Conservation (phyloP, 805 yeast species). For the Torulaspora quercuum region DNA sequence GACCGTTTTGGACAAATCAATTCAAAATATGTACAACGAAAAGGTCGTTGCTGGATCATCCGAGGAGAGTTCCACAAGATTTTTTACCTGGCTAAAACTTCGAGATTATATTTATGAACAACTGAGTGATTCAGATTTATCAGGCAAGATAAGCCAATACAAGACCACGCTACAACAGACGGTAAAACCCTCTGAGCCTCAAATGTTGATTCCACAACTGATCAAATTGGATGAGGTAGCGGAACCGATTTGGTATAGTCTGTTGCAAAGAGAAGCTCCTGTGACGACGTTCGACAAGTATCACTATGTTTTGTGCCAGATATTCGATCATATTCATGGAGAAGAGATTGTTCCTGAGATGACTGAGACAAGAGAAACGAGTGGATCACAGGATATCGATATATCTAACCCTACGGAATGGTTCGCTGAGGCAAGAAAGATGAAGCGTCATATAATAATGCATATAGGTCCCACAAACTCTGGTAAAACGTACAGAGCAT, state of each 20-base stretch:
- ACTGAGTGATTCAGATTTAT: slow-evolving; percentile 14
- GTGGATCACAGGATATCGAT: slow-evolving; percentile 35
- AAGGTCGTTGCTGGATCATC: slow-evolving; percentile 15
- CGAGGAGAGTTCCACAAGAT: slow-evolving; percentile 9
- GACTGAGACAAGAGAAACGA: slow-evolving; percentile 18
- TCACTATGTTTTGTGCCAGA: slow-evolving; percentile 17
- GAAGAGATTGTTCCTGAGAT: slow-evolving; percentile 28
- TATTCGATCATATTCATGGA: slow-evolving; percentile 22
- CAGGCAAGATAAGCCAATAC: slow-evolving; percentile 5
- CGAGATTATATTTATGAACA: slow-evolving; percentile 19
- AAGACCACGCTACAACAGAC: slow-evolving; percentile 14
- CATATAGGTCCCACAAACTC: slow-evolving; percentile 98
- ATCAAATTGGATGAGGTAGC: slow-evolving; percentile 13
- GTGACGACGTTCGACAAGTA: slow-evolving; percentile 13
- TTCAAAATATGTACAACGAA: slow-evolving; percentile 19
- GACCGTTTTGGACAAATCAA: slow-evolving; percentile 14
- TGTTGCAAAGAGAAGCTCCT: slow-evolving; percentile 7
- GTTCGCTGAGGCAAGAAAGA: slow-evolving; percentile 80
- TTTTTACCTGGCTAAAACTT: slow-evolving; percentile 18
- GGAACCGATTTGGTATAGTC: slow-evolving; percentile 12
- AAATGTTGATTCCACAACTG: slow-evolving; percentile 18
- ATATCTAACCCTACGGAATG: slow-evolving; percentile 64
- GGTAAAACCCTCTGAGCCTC: slow-evolving; percentile 21
- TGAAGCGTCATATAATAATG: slow-evolving; percentile 76
- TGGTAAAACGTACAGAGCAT: slow-evolving; percentile 87